Percentiles rank a stretch among this genome's conserved stretches.
Conservation (phyloP, 192 early-diverging fungal species). For the Coemansia sp. region DNA sequence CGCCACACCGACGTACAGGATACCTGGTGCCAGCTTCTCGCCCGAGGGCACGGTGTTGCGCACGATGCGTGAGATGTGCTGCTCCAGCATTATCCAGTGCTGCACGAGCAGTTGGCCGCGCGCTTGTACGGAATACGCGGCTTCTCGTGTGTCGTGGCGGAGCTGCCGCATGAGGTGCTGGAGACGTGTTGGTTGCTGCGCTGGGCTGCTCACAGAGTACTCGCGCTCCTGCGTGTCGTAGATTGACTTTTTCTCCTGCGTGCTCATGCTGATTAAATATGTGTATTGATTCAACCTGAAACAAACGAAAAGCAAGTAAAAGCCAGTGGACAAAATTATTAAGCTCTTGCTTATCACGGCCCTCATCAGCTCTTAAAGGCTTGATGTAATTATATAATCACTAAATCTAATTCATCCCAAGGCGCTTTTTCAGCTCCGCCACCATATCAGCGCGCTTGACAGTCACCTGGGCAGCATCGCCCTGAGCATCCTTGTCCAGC, state of each 20-base stretch:
- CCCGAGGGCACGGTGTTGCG: conserved; percentile 30
- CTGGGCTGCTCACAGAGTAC: neutral
- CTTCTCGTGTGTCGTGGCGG: conserved; percentile 1
- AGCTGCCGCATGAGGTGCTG: neutral
- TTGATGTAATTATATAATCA: neutral
- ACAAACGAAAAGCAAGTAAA: neutral
- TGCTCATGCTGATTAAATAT: neutral
- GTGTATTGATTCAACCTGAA: neutral
- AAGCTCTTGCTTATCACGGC: neutral
- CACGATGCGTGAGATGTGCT: conserved; percentile 10
- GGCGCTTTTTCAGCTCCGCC: conserved; percentile 57
- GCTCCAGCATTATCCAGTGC: conserved; percentile 26
- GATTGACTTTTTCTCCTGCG: conserved; percentile 36
- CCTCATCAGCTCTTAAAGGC: neutral
- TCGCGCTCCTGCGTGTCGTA: conserved; percentile 23
- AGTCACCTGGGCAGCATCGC: conserved; percentile 50
- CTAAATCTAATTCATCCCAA: conserved; percentile 17
- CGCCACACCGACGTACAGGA: conserved; percentile 47
- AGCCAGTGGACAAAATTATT: neutral
- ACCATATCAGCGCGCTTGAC: conserved; percentile 62
- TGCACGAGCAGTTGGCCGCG: conserved; percentile 23
- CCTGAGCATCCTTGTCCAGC: conserved; percentile 26
- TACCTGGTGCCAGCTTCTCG: conserved; percentile 38
- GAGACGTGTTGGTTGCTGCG: conserved; percentile 16
- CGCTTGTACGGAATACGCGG: neutral